Evolutionary conservation across 208 protist species (phyloP).

Genomic region (Acanthamoeba polyphaga): DNA sequence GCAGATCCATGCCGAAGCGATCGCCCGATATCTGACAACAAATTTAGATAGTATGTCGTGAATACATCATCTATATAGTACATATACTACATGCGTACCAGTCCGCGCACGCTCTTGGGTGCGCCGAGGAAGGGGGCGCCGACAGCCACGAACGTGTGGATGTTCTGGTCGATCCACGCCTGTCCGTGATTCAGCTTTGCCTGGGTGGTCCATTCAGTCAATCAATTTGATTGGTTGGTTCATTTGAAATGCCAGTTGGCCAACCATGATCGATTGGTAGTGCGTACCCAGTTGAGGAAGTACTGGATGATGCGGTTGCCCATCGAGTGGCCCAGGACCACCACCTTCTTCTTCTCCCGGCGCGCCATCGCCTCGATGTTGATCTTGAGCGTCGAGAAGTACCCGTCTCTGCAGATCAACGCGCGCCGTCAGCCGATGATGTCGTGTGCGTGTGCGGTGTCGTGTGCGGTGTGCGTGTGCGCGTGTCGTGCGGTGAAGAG

Average conservation of each 20-base stretch:
- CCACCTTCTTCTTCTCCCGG: neutral
- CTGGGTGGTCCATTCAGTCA: neutral
- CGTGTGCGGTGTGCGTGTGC: too few species aligned
- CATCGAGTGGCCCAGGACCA: conserved; percentile 62
- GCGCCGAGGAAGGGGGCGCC: conserved; percentile 57
- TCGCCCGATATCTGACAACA: neutral
- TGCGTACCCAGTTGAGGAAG: conserved; percentile 51
- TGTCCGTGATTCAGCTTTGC: neutral
- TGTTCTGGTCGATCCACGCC: conserved; percentile 19
- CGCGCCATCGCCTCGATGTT: neutral
- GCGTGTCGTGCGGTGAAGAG: too few species aligned
- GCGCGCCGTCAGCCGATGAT: neutral
- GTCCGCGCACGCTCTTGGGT: conserved; percentile 44
- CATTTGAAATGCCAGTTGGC: too few species aligned
- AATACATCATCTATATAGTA: too few species aligned
- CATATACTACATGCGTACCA: too few species aligned
- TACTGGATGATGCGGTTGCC: conserved; percentile 71
- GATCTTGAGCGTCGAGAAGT: conserved; percentile 4
- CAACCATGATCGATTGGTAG: neutral
- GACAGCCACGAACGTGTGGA: conserved; percentile 74
- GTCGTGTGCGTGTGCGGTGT: neutral
- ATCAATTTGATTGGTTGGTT: neutral
- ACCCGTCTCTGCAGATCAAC: neutral
- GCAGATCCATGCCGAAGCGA: neutral
- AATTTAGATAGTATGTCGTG: neutral